Evolutionary conservation across 768 basidiomycete genomes (phyloP).

Genomic region (Trametes cingulata): DNA sequence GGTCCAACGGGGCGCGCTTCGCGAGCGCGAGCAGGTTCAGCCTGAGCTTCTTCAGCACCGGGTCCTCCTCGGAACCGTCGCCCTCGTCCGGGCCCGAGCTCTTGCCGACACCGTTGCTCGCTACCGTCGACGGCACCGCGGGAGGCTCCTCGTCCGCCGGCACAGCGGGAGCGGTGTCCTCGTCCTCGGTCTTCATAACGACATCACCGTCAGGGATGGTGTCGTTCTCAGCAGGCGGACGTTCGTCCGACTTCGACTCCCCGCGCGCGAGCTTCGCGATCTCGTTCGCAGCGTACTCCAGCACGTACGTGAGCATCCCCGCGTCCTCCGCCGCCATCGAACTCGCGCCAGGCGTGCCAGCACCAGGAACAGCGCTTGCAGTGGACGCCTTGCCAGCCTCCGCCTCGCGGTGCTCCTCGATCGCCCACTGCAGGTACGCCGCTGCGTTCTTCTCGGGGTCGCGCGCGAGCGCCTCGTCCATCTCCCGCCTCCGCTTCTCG

Average conservation of each 20-base stretch:
- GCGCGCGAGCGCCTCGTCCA: conserved; percentile 34
- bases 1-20: conserved; percentile 75
- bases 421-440: conserved; percentile 31
- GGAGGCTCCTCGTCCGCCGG: not conserved
- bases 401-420: conserved; percentile 33
- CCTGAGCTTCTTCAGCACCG: conserved; percentile 55
- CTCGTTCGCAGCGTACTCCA: conserved; percentile 56
- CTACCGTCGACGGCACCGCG: too few species aligned
- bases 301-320: conserved; percentile 53
- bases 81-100: not conserved
- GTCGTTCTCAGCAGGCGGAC: conserved; percentile 5
- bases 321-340: conserved; percentile 40
- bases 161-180: not conserved
- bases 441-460: conserved; percentile 32
- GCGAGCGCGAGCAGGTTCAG: conserved; percentile 77
- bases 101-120: not conserved
- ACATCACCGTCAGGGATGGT: conserved; percentile 21
- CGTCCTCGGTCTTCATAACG: conserved; percentile 13
- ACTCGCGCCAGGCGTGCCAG: conserved; percentile 6
- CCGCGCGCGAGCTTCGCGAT: conserved; percentile 44
- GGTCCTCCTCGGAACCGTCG: conserved; percentile 43
- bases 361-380: conserved; percentile 5
- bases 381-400: conserved; percentile 18
- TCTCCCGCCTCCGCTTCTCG: conserved; percentile 35
- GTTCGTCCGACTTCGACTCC: too few species aligned